Percentiles rank a stretch among this genome's conserved stretches.
Evolutionary conservation across 2,329 filamentous ascomycete genomes (phyloP).

Genomic region (Fusarium nygamai): DNA sequence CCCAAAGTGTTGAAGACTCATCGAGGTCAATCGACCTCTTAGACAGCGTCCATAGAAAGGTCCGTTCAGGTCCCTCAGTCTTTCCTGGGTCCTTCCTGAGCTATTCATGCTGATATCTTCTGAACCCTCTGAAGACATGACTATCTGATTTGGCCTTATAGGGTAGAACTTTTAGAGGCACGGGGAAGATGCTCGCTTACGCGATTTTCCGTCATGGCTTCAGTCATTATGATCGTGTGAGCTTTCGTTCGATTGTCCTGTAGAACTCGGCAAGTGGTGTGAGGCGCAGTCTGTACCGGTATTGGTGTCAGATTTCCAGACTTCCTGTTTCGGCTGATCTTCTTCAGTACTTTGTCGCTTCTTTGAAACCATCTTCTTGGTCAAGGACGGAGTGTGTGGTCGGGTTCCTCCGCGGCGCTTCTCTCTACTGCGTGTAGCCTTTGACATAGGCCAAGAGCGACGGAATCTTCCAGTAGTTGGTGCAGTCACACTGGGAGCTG

Average conservation of each 20-base stretch:
- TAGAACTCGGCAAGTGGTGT: slow-evolving; percentile 20
- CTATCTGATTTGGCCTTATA: not conserved
- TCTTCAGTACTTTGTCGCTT: not conserved
- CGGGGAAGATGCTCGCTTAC: not conserved
- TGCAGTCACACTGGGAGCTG: slow-evolving; percentile 8
- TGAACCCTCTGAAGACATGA: not conserved
- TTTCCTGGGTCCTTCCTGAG: not conserved
- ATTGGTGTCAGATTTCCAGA: slow-evolving; percentile 7
- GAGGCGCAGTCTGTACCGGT: slow-evolving; percentile 16
- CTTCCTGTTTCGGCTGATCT: not conserved
- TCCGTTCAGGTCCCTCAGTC: not conserved
- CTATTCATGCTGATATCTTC: not conserved
- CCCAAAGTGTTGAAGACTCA: not conserved
- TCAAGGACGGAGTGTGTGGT: not conserved
- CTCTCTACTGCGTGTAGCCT: not conserved
- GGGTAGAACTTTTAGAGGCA: not conserved
- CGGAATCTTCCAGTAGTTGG: slow-evolving; percentile 35
- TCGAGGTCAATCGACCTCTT: not conserved
- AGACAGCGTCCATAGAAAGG: not conserved
- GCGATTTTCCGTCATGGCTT: not conserved
- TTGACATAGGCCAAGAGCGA: slow-evolving; percentile 28
- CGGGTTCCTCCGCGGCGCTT: slow-evolving; percentile 7
- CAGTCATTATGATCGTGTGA: slow-evolving; percentile 26
- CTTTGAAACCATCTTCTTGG: not conserved
- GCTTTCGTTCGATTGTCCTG: slow-evolving; percentile 15